These are phyloP conservation scores for Tolypocladium inflatum DNA, from an alignment of 2,329 filamentous ascomycete species.

Conservation along the genomic window DNA sequence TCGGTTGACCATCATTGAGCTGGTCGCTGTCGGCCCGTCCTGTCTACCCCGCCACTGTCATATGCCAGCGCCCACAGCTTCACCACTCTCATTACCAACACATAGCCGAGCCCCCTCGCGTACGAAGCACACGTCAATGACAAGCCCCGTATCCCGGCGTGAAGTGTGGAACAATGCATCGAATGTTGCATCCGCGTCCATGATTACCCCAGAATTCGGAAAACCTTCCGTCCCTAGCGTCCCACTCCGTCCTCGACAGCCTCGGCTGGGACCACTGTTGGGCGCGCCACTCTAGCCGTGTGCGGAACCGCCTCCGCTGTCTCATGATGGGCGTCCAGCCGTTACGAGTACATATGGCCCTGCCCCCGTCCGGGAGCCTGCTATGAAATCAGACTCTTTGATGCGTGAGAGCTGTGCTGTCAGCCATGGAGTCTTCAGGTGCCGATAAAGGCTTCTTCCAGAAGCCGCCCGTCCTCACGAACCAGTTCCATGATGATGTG, in stretches of 20 bases:
- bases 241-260: neutral
- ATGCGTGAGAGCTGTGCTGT: neutral
- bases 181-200: neutral
- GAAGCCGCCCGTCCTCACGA: conserved; percentile 37
- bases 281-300: neutral
- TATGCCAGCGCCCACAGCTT: neutral
- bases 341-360: neutral
- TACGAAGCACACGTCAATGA: neutral
- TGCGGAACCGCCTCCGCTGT: neutral
- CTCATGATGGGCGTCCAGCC: neutral
- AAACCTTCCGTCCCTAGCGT: neutral
- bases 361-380: neutral
- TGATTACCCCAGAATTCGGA: neutral
- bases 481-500: conserved; percentile 47
- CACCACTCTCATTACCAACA: neutral
- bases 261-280: neutral
- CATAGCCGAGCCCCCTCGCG: neutral
- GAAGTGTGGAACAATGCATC: neutral
- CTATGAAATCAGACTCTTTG: neutral
- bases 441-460: conserved; percentile 48
- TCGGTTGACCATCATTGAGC: neutral
- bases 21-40: neutral
- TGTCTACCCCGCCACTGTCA: neutral
- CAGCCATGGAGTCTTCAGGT: conserved; percentile 32
- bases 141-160: neutral